Evolutionary conservation across 2,329 filamentous ascomycete genomes (phyloP).

Genomic region (Botrytis porri): DNA sequence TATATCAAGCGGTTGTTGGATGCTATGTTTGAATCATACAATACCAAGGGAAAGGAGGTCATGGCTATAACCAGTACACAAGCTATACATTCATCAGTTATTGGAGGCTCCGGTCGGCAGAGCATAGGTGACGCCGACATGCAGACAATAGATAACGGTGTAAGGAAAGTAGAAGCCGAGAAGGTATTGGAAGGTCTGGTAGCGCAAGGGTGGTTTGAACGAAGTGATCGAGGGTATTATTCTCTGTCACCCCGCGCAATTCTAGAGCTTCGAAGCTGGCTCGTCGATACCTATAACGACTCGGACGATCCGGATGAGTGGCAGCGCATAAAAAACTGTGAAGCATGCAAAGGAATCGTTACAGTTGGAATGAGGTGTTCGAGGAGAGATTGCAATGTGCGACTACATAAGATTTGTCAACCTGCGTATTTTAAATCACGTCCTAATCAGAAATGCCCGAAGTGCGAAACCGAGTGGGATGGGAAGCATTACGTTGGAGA

Average conservation of each 20-base stretch:
- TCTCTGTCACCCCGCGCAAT: slow-evolving; percentile 72
- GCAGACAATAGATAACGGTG: slow-evolving; percentile 47
- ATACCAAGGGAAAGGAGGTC: slow-evolving; percentile 74
- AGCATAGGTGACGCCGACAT: slow-evolving; percentile 33
- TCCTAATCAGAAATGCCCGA: slow-evolving; percentile 59
- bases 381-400: slow-evolving; percentile 62
- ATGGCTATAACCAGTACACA: slow-evolving; percentile 80
- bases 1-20: slow-evolving; percentile 88
- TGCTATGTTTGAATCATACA: slow-evolving; percentile 87
- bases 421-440: slow-evolving; percentile 67
- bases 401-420: slow-evolving; percentile 76
- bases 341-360: slow-evolving; percentile 85
- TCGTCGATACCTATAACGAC: slow-evolving; percentile 89
- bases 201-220: slow-evolving; percentile 80
- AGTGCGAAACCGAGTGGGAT: slow-evolving; percentile 52
- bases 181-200: slow-evolving; percentile 66
- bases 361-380: slow-evolving; percentile 78
- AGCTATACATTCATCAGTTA: slow-evolving; percentile 68
- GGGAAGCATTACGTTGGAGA: slow-evolving; percentile 38
- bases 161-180: slow-evolving; percentile 79
- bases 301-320: slow-evolving; percentile 56
- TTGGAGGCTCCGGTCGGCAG: slow-evolving; percentile 45
- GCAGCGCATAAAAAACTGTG: slow-evolving; percentile 80
- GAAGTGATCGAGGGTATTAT: slow-evolving; percentile 69
- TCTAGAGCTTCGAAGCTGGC: slow-evolving; percentile 80